Conservation (phyloP, 148 eudicot species). For the Polygonum maritimum region DNA sequence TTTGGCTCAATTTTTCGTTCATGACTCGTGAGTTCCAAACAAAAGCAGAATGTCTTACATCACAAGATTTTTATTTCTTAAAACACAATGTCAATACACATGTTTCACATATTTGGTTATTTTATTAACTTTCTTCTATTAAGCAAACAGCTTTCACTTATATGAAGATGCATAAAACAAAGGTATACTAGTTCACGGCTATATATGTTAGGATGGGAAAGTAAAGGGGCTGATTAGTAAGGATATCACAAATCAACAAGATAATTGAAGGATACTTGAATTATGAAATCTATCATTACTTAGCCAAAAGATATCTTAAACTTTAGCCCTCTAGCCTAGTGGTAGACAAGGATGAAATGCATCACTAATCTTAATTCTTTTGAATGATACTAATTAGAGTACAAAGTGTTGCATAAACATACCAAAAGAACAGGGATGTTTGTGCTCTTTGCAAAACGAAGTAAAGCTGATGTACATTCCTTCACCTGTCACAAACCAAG, state of each 20-base stretch:
- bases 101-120: not conserved
- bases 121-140: not conserved
- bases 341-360: too few species aligned
- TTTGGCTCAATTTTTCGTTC: not conserved
- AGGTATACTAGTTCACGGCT: not conserved
- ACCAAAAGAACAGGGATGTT: constrained; percentile 83
- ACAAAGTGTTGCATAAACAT: not conserved
- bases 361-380: too few species aligned
- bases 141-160: not conserved
- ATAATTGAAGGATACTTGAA: too few species aligned
- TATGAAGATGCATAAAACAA: not conserved
- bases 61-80: not conserved
- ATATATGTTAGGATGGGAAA: not conserved
- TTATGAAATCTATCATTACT: too few species aligned
- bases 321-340: too few species aligned
- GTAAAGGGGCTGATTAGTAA: too few species aligned
- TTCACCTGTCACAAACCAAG: constrained; percentile 49
- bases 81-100: not conserved
- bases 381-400: too few species aligned
- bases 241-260: too few species aligned
- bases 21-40: not conserved
- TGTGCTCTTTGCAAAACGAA: constrained; percentile 89
- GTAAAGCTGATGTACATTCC: constrained; percentile 91
- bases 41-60: not conserved
- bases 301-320: too few species aligned